phyloP scores from a whole-genome alignment of 2,329 filamentous ascomycete species.

The Blumeria graminis region DNA sequence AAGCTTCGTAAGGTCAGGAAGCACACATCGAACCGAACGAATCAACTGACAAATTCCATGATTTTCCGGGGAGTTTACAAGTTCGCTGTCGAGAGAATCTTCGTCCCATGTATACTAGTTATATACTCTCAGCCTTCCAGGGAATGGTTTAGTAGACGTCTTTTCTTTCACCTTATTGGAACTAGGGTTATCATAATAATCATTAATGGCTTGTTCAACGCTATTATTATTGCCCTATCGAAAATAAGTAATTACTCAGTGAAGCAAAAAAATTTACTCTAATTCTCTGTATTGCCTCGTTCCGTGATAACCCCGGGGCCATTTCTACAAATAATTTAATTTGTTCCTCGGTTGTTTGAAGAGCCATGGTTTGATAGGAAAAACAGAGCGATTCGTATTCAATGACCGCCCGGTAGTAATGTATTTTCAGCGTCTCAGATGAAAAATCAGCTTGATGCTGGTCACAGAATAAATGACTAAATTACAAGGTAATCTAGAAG shows the following conservation, averaged over 20 bases:
- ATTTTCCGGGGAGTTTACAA: constrained; percentile 24
- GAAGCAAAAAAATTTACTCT: constrained; percentile 7
- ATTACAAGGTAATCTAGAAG: background rate
- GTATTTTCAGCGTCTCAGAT: background rate
- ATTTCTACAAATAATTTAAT: background rate
- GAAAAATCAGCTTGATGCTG: background rate
- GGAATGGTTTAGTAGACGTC: too few relatives aligned
- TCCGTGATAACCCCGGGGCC: constrained; percentile 5
- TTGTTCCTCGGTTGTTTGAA: background rate
- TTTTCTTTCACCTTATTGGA: constrained; percentile 14
- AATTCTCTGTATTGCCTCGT: constrained; percentile 10
- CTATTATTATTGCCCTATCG: constrained; percentile 22
- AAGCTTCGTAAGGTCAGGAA: constrained; percentile 18
- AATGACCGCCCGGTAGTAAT: background rate
- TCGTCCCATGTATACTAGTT: constrained; percentile 31
- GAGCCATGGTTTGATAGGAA: background rate
- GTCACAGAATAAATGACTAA: background rate
- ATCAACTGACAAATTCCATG: constrained; percentile 22
- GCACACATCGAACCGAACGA: background rate
- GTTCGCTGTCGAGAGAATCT: constrained; percentile 24
- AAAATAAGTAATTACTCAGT: constrained; percentile 5
- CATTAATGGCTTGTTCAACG: constrained; percentile 23
- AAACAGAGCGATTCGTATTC: background rate
- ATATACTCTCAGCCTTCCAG: constrained; percentile 2
- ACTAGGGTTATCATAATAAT: constrained; percentile 26